A percentile compares a stretch with the other conserved stretches of the same genome.
phyloP scores from a whole-genome alignment of 176 grass and related monocot species.

The Triticum turgidum region DNA sequence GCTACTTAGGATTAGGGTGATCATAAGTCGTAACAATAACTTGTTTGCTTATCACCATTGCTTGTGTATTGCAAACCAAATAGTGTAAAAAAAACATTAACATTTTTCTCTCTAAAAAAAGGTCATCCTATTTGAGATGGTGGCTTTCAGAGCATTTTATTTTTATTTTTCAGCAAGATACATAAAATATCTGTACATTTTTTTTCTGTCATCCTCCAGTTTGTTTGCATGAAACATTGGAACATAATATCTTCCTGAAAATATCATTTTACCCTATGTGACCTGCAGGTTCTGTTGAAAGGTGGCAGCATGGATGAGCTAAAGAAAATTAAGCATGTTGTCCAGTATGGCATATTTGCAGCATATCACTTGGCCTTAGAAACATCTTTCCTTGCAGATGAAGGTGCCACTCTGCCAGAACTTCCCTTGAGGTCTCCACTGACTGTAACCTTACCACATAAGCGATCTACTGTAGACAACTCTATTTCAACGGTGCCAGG shows the following conservation, averaged over 20 bases:
- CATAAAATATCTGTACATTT: not conserved
- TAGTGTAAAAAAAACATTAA: not conserved
- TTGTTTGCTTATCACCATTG: conserved; percentile 21
- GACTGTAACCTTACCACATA: conserved; percentile 77
- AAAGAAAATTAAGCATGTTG: conserved; percentile 95
- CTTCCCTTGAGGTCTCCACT: conserved; percentile 70
- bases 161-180: not conserved
- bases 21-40: conserved; percentile 1
- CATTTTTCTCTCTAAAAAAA: conserved; percentile 3
- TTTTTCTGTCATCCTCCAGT: not conserved
- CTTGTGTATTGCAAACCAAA: conserved; percentile 11
- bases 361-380: conserved; percentile 94
- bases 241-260: not conserved
- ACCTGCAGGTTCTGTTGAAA: conserved; percentile 81
- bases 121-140: not conserved
- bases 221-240: conserved; percentile 19
- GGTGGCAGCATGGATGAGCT: conserved; percentile 74
- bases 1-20: not conserved
- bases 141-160: not conserved
- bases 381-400: conserved; percentile 98
- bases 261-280: conserved; percentile 23
- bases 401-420: conserved; percentile 80
- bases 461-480: conserved; percentile 52
- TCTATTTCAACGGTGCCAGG: conserved; percentile 76
- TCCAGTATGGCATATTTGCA: conserved; percentile 93